Evolutionary conservation across 2,329 filamentous ascomycete genomes (phyloP), one percentile per base, ranked within the genome.

Genomic region (Sclerotinia sclerotiorum): DNA sequence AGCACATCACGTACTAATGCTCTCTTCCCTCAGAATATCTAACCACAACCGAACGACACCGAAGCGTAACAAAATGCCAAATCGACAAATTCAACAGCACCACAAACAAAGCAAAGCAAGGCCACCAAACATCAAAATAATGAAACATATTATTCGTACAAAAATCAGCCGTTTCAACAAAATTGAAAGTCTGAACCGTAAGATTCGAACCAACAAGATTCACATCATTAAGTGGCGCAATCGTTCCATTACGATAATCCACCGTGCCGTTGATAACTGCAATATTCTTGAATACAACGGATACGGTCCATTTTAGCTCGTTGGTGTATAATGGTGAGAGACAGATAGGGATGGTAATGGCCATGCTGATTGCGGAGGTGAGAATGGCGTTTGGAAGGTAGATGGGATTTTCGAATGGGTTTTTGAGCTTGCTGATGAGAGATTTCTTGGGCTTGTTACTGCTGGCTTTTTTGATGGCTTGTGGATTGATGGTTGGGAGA

Each of bases 191-290:
- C 2, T 27, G 5, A 27, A 63, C 2, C 1, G 46, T 51, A 3
- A 63, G 60, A n/a, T 63, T 63, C 2, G 60, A 51, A 15, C 32
- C 60, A 5, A n/a, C n/a, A 21, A 63, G 46, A 42, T 51, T 39
- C 29, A 21, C n/a, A 21, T 39, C 15, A 8, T 19, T 51, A n/a
- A 63, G 29, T 2, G 46, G 60, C 8, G 32, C 21, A 21, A 19
- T 52, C 5, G 60, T 63, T 5, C 60, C 46, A 39, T 63, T 63
- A 21, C 32, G 32, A 21, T 63, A 42, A 21, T 63, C 4, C 4
- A 63, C 32, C 0, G 32, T 51, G 15, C 60, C 46, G 1, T 63
- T 63, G 1, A 21, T 19, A 11, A 51, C 60, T 7, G 13, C 15
- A 5, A 51, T 24, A 0, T 51, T 63, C 1, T 27, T 27, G 15